Base-by-base conservation (phyloP, 345 rosid genomes). In the Viola odorata region DNA sequence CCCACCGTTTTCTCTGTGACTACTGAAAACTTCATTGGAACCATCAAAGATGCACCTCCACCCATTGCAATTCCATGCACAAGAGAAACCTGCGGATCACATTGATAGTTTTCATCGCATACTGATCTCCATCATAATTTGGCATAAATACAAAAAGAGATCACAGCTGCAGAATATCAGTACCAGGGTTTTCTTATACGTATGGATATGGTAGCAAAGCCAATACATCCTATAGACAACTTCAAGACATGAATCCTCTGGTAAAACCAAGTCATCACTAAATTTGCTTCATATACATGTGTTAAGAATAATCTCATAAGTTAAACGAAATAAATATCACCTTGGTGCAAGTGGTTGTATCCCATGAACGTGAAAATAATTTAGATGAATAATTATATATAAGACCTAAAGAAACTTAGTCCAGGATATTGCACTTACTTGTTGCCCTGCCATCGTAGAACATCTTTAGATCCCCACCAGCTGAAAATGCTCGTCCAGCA, bases 151-250 rank as follows among this genome's bases (percentile, higher is more conserved):
- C 11, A 36, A 47, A 4, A 57, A 8, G 16, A 8, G 1, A 45
- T 12, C 4, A 12, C 4, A 56, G 56, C 62, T 37, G 10, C 50
- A 47, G 8, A 47, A 47, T 47, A 6, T 47, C 50, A 5, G 32
- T 57, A 92, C 98, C 85, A 77, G 85, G 16, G 87, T 81, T 75
- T 89, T 92, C 80, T 80, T 84, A 71, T 87, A 92, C 51, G 90
- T 78, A 64, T 89, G 98, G 64, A 92, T 85, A 78, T 92, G 94
- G 71, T 84, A 79, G 62, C 89, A 89, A 60, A 92, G 94, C 98
- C 97, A 92, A 70, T 89, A 92, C 97, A 89, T 89, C 60, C 96
- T 71, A 66, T 92, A 92, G 67, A 92, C 97, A 47, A 85, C 96
- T 67, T 87, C 96, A 57, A 89, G 84, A 69, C 94, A 87, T 57